These are phyloP conservation scores for Globisporangium emineosum DNA, from an alignment of 352 stramenopile genomes.

Conservation along the genomic window DNA sequence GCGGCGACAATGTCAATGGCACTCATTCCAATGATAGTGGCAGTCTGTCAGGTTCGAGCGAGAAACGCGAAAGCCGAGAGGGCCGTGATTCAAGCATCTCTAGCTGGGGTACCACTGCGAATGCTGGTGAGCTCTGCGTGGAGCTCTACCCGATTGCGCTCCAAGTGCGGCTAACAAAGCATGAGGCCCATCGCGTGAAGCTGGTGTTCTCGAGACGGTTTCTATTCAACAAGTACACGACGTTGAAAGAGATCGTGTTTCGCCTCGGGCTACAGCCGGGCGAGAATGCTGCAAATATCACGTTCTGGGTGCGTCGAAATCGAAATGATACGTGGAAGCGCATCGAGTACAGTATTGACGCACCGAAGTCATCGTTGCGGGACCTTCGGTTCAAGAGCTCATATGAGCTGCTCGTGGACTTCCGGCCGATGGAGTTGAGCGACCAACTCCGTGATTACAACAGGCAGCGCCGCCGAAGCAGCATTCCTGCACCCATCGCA, in stretches of 20 bases:
- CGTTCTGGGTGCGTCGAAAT: constrained; percentile 61
- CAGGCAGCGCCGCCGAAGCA: constrained; percentile 21
- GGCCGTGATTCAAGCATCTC: not conserved
- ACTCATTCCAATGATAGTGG: not conserved
- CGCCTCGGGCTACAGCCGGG: constrained; percentile 51
- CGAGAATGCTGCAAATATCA: constrained; percentile 51
- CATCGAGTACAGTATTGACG: constrained; percentile 53
- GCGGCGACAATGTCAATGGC: not conserved
- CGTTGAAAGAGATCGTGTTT: constrained; percentile 54
- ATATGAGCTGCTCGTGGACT: constrained; percentile 69
- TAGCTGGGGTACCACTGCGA: not conserved
- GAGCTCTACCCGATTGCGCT: constrained; percentile 59
- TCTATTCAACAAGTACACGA: constrained; percentile 32
- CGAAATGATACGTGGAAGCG: constrained; percentile 54
- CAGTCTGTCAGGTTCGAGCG: not conserved
- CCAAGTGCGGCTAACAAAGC: constrained; percentile 51
- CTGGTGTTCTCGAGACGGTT: constrained; percentile 56
- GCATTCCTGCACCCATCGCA: constrained; percentile 16
- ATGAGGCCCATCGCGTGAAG: constrained; percentile 51
- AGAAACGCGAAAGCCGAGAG: not conserved
- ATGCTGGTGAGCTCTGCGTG: constrained; percentile 17
- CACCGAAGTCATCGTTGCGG: constrained; percentile 32
- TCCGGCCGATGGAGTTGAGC: constrained; percentile 37
- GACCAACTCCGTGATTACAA: constrained; percentile 23
- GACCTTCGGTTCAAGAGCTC: constrained; percentile 42